phyloP scores from a whole-genome alignment of 768 basidiomycete species.

The Tricholoma hemisulphureum region DNA sequence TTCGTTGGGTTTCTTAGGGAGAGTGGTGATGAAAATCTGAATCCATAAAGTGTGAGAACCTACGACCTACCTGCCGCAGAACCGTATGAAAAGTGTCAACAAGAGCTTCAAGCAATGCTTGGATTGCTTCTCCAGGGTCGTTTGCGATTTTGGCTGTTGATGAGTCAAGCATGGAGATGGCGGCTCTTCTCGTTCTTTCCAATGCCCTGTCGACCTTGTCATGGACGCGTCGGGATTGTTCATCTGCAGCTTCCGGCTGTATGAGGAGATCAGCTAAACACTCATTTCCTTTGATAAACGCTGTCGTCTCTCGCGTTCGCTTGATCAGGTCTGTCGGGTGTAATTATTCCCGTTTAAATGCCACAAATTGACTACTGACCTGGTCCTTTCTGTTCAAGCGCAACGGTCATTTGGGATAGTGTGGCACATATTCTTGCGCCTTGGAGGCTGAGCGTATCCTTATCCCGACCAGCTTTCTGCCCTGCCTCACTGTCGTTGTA shows the following conservation, averaged over 20 bases:
- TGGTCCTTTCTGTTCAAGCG: constrained; percentile 31
- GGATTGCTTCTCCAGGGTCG: constrained; percentile 14
- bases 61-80: constrained; percentile 24
- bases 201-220: constrained; percentile 61
- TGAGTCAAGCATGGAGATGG: constrained; percentile 46
- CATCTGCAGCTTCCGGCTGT: constrained; percentile 15
- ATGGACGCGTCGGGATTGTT: constrained; percentile 37
- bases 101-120: constrained; percentile 36
- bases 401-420: constrained; percentile 45
- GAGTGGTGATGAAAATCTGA: background rate
- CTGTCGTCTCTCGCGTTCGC: constrained; percentile 19
- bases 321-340: constrained; percentile 9
- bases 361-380: constrained; percentile 5
- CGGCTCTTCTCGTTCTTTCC: constrained; percentile 55
- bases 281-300: constrained; percentile 16
- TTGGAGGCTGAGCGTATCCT: background rate
- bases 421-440: constrained; percentile 41
- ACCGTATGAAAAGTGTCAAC: constrained; percentile 28
- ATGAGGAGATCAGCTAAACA: constrained; percentile 15
- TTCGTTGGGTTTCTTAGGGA: constrained; percentile 24
- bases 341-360: background rate
- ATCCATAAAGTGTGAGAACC: background rate
- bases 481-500: background rate
- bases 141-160: constrained; percentile 1
- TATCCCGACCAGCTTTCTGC: background rate